A percentile compares a stretch with the other conserved stretches of the same genome.
phyloP scores from a whole-genome alignment of 2,329 filamentous ascomycete genomes.

The Phialophora macrospora region DNA sequence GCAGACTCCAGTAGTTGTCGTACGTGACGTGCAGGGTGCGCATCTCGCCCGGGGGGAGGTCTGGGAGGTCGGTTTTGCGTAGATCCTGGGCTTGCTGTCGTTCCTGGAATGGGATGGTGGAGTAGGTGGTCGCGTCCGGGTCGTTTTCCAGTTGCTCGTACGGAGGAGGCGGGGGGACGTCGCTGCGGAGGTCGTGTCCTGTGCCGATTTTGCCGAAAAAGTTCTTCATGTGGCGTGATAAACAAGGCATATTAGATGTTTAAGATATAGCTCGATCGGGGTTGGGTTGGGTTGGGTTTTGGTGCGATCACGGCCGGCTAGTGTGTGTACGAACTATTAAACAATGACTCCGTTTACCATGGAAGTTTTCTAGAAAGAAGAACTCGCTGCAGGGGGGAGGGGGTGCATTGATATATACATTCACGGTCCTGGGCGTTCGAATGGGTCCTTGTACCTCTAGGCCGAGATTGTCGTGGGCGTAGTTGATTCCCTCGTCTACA shows the following conservation, averaged over 20 bases:
- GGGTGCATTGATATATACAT: neutral
- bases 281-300: neutral
- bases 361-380: neutral
- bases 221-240: constrained; percentile 7
- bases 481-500: neutral
- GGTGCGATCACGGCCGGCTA: neutral
- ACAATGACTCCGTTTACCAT: too few relatives aligned
- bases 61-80: neutral
- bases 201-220: neutral
- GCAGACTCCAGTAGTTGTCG: constrained; percentile 11
- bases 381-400: neutral
- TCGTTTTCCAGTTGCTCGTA: too few relatives aligned
- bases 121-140: too few relatives aligned
- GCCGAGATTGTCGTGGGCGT: neutral
- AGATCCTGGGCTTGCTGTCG: neutral
- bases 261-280: neutral
- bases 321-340: neutral
- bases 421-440: neutral
- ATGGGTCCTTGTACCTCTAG: neutral
- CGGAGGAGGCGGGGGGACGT: neutral
- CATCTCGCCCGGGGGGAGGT: neutral
- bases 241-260: too few relatives aligned
- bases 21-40: constrained; percentile 10
- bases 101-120: neutral
- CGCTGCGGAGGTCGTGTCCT: neutral